Base-by-base conservation (phyloP, 2,329 filamentous ascomycete species). In the Cryphonectria parasitica region DNA sequence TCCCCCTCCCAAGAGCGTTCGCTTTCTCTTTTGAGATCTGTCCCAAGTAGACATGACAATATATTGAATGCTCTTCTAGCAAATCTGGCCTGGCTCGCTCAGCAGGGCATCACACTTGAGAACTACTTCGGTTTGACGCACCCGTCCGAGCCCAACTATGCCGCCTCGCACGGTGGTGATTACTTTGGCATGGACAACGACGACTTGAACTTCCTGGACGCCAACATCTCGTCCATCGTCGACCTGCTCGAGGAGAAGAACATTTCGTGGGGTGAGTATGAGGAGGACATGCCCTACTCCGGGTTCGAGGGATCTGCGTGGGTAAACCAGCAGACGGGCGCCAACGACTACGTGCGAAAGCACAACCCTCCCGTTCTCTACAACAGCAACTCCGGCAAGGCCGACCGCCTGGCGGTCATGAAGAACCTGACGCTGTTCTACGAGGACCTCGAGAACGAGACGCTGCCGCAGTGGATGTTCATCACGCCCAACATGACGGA, bases 331-430 rank as follows among this genome's bases (percentile, higher is more conserved):
- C 73, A 88, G 74, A 92, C 86, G 2, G 86, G 87, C 41, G 85
- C 86, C 64, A 92, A 94, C 76, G 89, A 91, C 81, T 96, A 96
- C 78, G 92, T 95, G 10, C 90, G 93, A 77, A 95, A 96, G 82
- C 93, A 96, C 82, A 94, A 95, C 80, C 83, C 87, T 64, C 81
- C 85, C 22, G 82, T 95, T 69, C 83, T 91, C 68, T 93, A 88
- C 80, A 86, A 94, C 78, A 88, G 87, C 49, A 85, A 92, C 66
- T 86, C 90, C 70, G 82, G 85, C 67, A 86, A 85, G 65, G 79
- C 84, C 39, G 84, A 88, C 28, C 89, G 92, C 36, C 83, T 92
- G 1, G 85, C 87, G 7, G 85, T 89, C 77, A 90, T 92, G 80
- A 95, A 95, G 85, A 94, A 93, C 81, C 83, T 93, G 71, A 90